These are phyloP conservation scores for Neopestalotiopsis rosae DNA, from an alignment of 2,329 filamentous ascomycete genomes.

Conservation along the genomic window DNA sequence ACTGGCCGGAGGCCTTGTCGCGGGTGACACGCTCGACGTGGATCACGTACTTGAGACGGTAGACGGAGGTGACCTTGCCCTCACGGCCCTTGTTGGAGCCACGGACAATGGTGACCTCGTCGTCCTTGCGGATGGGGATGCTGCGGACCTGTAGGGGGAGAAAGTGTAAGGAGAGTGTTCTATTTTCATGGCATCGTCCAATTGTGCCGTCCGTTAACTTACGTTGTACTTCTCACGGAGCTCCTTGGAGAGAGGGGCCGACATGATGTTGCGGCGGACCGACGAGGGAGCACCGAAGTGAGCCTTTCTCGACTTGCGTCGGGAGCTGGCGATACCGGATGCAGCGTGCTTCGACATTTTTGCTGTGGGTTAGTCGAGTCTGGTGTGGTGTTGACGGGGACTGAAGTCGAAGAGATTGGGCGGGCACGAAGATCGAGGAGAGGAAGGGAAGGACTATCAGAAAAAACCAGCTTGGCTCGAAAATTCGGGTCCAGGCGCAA, in stretches of 20 bases:
- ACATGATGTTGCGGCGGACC: slow-evolving; percentile 96
- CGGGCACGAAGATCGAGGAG: slow-evolving; percentile 2
- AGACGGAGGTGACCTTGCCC: slow-evolving; percentile 97
- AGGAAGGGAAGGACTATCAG: neutral
- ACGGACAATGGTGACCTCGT: slow-evolving; percentile 91
- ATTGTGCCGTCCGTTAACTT: slow-evolving; percentile 30
- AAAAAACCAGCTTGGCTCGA: neutral
- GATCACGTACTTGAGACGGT: slow-evolving; percentile 97
- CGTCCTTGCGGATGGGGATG: slow-evolving; percentile 97
- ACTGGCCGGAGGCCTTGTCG: slow-evolving; percentile 97
- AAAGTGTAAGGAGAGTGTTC: neutral
- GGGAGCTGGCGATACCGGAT: slow-evolving; percentile 58
- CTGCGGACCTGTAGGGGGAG: slow-evolving; percentile 72
- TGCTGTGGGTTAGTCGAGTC: slow-evolving; percentile 23
- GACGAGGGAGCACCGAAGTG: slow-evolving; percentile 96
- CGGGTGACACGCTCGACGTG: slow-evolving; percentile 96
- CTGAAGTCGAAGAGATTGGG: neutral
- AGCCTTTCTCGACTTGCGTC: slow-evolving; percentile 98
- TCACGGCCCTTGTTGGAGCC: slow-evolving; percentile 94
- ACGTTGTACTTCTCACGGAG: slow-evolving; percentile 99
- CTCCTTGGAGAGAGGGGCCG: slow-evolving; percentile 94
- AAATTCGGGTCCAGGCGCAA: slow-evolving; percentile 7
- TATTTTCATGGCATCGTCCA: too few relatives aligned
- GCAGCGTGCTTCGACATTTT: slow-evolving; percentile 38
- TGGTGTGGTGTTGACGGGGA: slow-evolving; percentile 9